Base-by-base conservation (phyloP, 108 stramenopile species). In the Licmophora abbreviata region DNA sequence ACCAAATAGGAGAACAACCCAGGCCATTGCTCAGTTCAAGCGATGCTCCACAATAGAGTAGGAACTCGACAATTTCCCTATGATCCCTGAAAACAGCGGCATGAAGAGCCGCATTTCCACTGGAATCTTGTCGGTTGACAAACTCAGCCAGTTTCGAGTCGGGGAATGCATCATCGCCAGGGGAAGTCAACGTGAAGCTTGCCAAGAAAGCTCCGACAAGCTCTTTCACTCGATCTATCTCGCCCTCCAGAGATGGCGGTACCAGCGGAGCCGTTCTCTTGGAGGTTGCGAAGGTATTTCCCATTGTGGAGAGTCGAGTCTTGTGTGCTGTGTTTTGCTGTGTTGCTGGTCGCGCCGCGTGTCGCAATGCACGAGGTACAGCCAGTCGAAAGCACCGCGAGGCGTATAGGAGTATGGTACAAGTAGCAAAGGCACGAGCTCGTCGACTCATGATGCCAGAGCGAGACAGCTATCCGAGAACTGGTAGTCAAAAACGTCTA, bases 21-120 rank as follows among this genome's bases (percentile, higher is more conserved):
- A 65, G 22, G 18, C 25, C 29, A 32, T 59, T 65, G n/a, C 29
- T 44, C 20, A 54, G 28, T 4, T 20, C 12, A 22, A 34, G 14
- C 23, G 27, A 49, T 17, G 44, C 47, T 51, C 42, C 36, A 53
- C 64, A 51, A 34, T 59, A 50, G 0, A 66, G 41, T 31, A 66
- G 47, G 36, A 59, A 66, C 25, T 43, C 34, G 42, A 44, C 25
- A 8, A 59, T 34, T 29, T 65, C 64, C 50, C 66, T 57, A 43
- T 74, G 68, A 4, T 68, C 73, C 3, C 44, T 47, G 36, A 74
- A 74, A 5, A 54, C 54, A 35, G 66, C 66, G 14, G 68, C 68
- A 30, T 66, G 63, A 17, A 74, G 31, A 7, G 73, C 68, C 32
- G 44, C 26, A 44, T 74, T 74, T 4, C 68, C 60, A n/a, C 58